Conservation (phyloP, 2,329 filamentous ascomycete species). For the Tolypocladium pustulatum region DNA sequence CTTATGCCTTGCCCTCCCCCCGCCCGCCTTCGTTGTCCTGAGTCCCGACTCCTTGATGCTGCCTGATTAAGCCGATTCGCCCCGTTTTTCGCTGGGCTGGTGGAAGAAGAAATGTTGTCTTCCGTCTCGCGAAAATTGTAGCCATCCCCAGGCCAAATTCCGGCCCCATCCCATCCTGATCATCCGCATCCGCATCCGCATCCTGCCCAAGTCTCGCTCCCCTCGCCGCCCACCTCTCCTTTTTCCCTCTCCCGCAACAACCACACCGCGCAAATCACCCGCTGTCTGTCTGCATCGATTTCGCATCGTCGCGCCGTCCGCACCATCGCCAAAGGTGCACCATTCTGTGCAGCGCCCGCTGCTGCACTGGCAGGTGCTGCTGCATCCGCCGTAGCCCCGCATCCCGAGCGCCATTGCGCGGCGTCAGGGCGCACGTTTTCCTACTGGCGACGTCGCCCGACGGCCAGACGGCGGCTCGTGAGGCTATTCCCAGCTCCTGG, state of each 20-base stretch:
- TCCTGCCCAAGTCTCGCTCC: constrained; percentile 11
- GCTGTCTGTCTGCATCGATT: constrained; percentile 27
- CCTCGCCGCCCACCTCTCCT: constrained; percentile 11
- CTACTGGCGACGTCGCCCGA: constrained; percentile 11
- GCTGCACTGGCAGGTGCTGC: constrained; percentile 16
- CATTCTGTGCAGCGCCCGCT: constrained; percentile 21
- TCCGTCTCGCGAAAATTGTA: constrained; percentile 6
- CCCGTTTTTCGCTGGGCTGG: constrained; percentile 8
- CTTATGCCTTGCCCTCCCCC: not conserved
- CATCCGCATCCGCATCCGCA: constrained; percentile 8
- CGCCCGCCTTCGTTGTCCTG: not conserved
- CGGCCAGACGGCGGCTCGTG: constrained; percentile 16
- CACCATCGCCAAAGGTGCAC: constrained; percentile 24
- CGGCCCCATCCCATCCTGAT: constrained; percentile 8
- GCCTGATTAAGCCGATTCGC: constrained; percentile 7
- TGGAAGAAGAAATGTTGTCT: constrained; percentile 1
- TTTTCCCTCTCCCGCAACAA: constrained; percentile 22
- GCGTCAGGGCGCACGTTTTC: not conserved
- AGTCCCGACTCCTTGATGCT: not conserved
- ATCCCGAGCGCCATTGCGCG: constrained; percentile 10
- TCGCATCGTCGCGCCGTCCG: constrained; percentile 19
- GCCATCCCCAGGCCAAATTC: constrained; percentile 14
- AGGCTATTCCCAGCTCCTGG: constrained; percentile 27
- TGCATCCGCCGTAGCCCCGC: constrained; percentile 13
- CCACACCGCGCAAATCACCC: constrained; percentile 18